phyloP scores from a whole-genome alignment of 345 rosid genomes.

The Atalantia buxifolia region DNA sequence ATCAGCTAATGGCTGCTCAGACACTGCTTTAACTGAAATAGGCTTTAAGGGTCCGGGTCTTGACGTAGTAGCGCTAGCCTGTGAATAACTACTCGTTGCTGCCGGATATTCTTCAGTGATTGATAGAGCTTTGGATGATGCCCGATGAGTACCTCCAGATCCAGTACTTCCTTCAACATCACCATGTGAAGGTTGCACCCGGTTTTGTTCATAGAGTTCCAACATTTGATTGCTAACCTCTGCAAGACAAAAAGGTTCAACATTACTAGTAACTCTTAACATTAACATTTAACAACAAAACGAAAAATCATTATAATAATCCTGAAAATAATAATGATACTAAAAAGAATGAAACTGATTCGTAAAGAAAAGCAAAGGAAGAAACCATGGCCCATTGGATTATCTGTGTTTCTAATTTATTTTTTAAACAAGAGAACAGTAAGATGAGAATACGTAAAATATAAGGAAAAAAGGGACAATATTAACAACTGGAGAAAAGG shows the following conservation, averaged over 20 bases:
- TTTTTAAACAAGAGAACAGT: neutral
- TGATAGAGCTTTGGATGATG: slow-evolving; percentile 29
- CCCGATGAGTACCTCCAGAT: slow-evolving; percentile 27
- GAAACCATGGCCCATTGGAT: neutral
- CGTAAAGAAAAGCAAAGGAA: neutral
- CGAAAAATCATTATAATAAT: neutral
- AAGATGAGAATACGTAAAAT: neutral
- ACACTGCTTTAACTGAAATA: slow-evolving; percentile 24
- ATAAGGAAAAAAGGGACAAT: neutral
- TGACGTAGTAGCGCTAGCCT: slow-evolving; percentile 6
- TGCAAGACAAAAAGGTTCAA: slow-evolving; percentile 20
- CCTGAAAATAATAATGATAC: neutral
- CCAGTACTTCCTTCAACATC: slow-evolving; percentile 44
- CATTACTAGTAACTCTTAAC: neutral
- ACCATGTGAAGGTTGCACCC: slow-evolving; percentile 43
- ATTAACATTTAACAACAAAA: neutral
- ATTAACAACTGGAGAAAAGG: neutral
- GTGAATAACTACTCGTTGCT: slow-evolving; percentile 26
- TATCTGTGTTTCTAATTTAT: neutral
- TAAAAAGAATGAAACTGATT: neutral
- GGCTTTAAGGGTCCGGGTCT: slow-evolving; percentile 17
- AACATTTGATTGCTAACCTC: slow-evolving; percentile 60
- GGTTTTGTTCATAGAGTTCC: slow-evolving; percentile 54
- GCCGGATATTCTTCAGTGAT: slow-evolving; percentile 35
- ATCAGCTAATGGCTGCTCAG: slow-evolving; percentile 29